A percentile compares a stretch with the other conserved stretches of the same genome.
These are phyloP conservation scores for Ophiostoma sp. DNA, from an alignment of 2,329 filamentous ascomycete species.

Conservation along the genomic window DNA sequence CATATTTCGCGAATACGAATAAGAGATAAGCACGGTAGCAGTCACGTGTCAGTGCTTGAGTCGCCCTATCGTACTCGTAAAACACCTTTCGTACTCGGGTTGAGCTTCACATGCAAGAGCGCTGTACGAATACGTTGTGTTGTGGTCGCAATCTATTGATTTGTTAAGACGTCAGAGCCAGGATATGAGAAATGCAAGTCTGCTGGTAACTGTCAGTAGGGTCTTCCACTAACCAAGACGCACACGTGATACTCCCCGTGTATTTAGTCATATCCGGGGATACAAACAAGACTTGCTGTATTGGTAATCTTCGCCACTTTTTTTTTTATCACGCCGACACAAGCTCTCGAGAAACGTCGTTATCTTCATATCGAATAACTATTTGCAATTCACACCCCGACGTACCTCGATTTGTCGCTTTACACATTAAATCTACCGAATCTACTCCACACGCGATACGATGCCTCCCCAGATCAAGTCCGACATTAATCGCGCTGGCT, in stretches of 20 bases:
- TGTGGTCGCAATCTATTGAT: neutral
- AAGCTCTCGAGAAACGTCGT: neutral
- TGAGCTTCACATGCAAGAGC: neutral
- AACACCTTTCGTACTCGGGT: neutral
- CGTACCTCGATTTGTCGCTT: neutral
- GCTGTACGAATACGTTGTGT: neutral
- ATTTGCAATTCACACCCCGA: neutral
- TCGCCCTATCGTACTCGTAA: slow-evolving; percentile 9
- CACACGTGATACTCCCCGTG: neutral
- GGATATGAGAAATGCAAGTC: neutral
- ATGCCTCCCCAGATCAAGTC: slow-evolving; percentile 87
- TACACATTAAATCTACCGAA: neutral
- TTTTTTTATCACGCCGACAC: neutral
- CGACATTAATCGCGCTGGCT: slow-evolving; percentile 89
- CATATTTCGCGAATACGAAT: slow-evolving; percentile 28
- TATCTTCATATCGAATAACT: neutral
- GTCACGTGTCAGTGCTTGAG: slow-evolving; percentile 9
- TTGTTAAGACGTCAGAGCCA: neutral
- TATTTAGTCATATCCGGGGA: neutral
- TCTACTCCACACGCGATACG: neutral
- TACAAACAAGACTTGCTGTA: neutral
- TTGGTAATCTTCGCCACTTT: slow-evolving; percentile 17
- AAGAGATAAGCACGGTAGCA: slow-evolving; percentile 19
- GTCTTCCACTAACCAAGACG: no score
- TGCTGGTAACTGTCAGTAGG: no score